Percentiles rank a stretch among this genome's conserved stretches.
Evolutionary conservation across 2,329 filamentous ascomycete species (phyloP).

Genomic region (Cladosporium colombiae): DNA sequence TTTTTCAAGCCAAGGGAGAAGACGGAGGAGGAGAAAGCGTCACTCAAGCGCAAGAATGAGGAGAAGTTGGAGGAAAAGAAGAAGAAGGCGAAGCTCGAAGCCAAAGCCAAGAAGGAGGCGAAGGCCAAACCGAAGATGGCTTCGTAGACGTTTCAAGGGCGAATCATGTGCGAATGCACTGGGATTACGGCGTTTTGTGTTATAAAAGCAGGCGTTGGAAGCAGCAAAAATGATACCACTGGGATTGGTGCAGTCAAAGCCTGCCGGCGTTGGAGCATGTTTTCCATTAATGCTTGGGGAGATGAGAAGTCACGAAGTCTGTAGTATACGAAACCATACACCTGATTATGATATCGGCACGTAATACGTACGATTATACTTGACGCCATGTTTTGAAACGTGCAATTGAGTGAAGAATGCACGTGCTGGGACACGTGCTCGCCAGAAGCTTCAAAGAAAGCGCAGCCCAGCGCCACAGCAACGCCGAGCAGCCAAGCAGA

Average conservation of each 20-base stretch:
- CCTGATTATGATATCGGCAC: background rate
- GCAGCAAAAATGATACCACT: constrained; percentile 20
- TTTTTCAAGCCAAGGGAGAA: constrained; percentile 95
- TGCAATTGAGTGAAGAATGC: constrained; percentile 1
- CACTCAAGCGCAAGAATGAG: constrained; percentile 88
- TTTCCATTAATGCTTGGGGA: background rate
- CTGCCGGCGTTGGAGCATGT: background rate
- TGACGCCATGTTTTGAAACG: background rate
- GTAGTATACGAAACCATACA: background rate
- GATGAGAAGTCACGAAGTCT: background rate
- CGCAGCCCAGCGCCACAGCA: background rate
- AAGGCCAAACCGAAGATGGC: constrained; percentile 73
- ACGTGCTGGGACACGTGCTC: constrained; percentile 1
- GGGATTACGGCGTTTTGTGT: constrained; percentile 10
- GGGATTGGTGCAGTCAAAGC: constrained; percentile 4
- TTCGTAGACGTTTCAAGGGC: constrained; percentile 25
- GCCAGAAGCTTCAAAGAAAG: background rate
- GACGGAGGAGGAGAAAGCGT: constrained; percentile 81
- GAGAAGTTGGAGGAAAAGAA: constrained; percentile 89
- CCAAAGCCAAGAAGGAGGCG: constrained; percentile 89
- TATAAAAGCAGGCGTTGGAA: constrained; percentile 10
- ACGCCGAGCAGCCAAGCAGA: constrained; percentile 1
- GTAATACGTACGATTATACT: background rate
- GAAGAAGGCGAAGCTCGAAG: constrained; percentile 92
- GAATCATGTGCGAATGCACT: background rate